These are phyloP conservation scores for Botrytis medusae DNA, from an alignment of 2,329 filamentous ascomycete species.

Conservation along the genomic window DNA sequence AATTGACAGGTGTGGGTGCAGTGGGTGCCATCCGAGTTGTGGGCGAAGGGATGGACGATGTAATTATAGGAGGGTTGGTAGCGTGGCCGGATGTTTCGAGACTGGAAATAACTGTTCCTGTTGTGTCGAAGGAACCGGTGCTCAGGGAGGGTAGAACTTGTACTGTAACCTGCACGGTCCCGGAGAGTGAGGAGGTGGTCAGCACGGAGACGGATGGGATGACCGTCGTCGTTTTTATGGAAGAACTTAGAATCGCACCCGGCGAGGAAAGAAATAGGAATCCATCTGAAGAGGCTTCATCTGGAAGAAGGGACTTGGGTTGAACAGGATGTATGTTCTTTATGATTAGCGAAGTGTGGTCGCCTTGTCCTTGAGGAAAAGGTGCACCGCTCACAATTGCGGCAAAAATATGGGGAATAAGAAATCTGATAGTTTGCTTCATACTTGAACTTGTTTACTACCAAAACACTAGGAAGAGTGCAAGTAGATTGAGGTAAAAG, in stretches of 20 bases:
- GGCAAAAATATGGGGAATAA: constrained; percentile 1
- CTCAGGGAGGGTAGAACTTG: constrained; percentile 13
- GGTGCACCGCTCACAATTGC: constrained; percentile 10
- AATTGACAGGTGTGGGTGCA: constrained; percentile 2
- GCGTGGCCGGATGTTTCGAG: constrained; percentile 11
- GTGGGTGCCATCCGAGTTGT: constrained; percentile 18
- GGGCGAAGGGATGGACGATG: constrained; percentile 14
- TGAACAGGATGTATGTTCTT: neutral
- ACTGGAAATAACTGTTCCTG: constrained; percentile 5
- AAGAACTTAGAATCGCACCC: constrained; percentile 4
- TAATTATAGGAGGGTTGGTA: constrained; percentile 1
- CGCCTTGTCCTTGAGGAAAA: neutral
- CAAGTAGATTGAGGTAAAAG: neutral
- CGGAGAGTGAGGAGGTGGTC: constrained; percentile 1
- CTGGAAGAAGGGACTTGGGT: neutral
- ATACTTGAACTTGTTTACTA: constrained; percentile 9
- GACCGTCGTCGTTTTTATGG: constrained; percentile 1
- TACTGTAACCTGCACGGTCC: neutral
- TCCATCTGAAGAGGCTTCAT: constrained; percentile 4
- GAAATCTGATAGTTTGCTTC: constrained; percentile 2
- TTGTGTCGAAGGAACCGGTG: neutral
- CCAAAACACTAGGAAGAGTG: neutral
- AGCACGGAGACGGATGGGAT: constrained; percentile 8
- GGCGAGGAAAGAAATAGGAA: constrained; percentile 5
- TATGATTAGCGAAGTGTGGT: neutral